A percentile compares a stretch with the other conserved stretches of the same genome.
These are phyloP conservation scores for Marasmius oreades DNA, from an alignment of 1,284 basidiomycete species.

Conservation along the genomic window DNA sequence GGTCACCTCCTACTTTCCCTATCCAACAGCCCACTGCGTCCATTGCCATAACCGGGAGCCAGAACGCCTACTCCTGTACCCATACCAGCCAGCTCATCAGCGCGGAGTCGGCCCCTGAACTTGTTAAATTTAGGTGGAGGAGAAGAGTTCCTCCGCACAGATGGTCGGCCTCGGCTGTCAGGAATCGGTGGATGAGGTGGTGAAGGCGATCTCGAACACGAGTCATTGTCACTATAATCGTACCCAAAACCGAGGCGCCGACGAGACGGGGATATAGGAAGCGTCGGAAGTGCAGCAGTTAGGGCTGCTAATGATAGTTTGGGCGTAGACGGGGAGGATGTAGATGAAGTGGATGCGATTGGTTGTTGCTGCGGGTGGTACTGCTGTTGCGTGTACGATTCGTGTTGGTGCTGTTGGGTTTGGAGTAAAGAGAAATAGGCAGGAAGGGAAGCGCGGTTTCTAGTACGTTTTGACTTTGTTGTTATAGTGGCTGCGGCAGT, in stretches of 20 bases:
- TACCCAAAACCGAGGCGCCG: conserved; percentile 37
- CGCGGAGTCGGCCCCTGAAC: conserved; percentile 41
- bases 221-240: too few relatives aligned
- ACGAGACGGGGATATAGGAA: conserved; percentile 38
- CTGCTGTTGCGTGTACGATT: conserved; percentile 23
- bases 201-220: conserved; percentile 33
- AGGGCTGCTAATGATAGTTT: conserved; percentile 36
- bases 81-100: conserved; percentile 43
- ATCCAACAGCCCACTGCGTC: conserved; percentile 54
- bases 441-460: conserved; percentile 71
- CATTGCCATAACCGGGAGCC: conserved; percentile 52
- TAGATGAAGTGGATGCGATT: conserved; percentile 33
- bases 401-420: conserved; percentile 32
- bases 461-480: conserved; percentile 47
- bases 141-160: conserved; percentile 17
- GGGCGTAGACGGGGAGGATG: conserved; percentile 55
- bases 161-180: too few relatives aligned
- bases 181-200: conserved; percentile 17
- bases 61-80: conserved; percentile 31
- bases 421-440: conserved; percentile 73
- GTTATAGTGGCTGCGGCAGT: conserved; percentile 22
- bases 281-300: conserved; percentile 19
- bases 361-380: conserved; percentile 25
- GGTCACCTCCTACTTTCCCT: conserved; percentile 33
- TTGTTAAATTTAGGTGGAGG: conserved; percentile 20